Base-by-base conservation (phyloP, 441 rosid genomes). In the Erodium texanum region DNA sequence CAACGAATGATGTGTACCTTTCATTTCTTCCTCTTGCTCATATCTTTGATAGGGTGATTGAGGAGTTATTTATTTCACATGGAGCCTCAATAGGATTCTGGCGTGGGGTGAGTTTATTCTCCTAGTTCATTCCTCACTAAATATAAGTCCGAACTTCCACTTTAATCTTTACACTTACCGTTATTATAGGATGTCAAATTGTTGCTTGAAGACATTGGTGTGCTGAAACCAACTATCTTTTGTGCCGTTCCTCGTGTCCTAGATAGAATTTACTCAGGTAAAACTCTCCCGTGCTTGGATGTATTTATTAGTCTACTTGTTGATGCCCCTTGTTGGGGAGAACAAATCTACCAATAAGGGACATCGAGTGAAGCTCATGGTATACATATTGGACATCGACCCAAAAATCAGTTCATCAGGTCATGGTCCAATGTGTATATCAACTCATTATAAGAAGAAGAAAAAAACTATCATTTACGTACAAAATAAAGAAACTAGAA, bases 211-310 rank as follows among this genome's bases (percentile, higher is more conserved):
- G 99, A 94, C 71, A 79, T 94, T 63, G 90, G 88, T 59, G 99
- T 84, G 89, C 87, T 94, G 65, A 92, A 89, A 80, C 96, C 99
- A 67, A 82, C 83, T 77, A 72, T 89, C 65, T 89, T 94, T 78
- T 89, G 97, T 69, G 99, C 98, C 11, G 98, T 94, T 73, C 99
- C 99, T 58, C 98, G 98, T 70, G 99, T 94, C n/a, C 74, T 94
- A 56, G 98, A 94, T 18, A 83, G 96, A 79, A 77, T 94, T 71
- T 74, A 89, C 80, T 73, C 94, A 32, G 95, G 98, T 89, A 74
- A 48, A 70, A 14, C 75, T 20, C 27, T 70, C n/a, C 11, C 58
- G 15, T 48, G 24, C 70, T 65, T 56, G 38, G 34, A 65, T 71
- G 43, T 38, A 0, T 3, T 34, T 12, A 20, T 29, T 24, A 20